phyloP scores from a whole-genome alignment of 1,139 yeast species.

The Suhomyces terraborum region DNA sequence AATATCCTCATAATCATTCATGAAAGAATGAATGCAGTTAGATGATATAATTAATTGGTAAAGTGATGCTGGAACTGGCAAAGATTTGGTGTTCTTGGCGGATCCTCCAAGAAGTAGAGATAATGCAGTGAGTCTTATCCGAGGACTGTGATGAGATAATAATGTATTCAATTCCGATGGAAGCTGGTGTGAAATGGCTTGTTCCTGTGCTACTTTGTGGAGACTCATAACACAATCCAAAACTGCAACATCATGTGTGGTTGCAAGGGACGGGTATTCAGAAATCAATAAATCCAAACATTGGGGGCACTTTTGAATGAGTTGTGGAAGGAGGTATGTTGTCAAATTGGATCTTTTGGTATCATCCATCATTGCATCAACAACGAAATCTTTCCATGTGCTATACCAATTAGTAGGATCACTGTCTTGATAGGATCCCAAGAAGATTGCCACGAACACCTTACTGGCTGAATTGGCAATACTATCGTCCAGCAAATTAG shows the following conservation, averaged over 20 bases:
- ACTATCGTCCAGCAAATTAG: slow-evolving; percentile 56
- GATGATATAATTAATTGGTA: slow-evolving; percentile 45
- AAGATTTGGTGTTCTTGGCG: slow-evolving; percentile 54
- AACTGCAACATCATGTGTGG: slow-evolving; percentile 37
- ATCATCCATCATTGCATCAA: slow-evolving; percentile 31
- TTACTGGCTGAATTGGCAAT: slow-evolving; percentile 71
- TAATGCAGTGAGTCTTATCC: slow-evolving; percentile 58
- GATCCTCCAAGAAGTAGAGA: slow-evolving; percentile 57
- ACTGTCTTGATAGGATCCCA: slow-evolving; percentile 22
- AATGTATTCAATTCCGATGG: slow-evolving; percentile 38
- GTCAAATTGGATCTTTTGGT: slow-evolving; percentile 49
- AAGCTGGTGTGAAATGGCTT: slow-evolving; percentile 35
- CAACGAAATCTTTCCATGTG: slow-evolving; percentile 51
- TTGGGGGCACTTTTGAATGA: slow-evolving; percentile 54
- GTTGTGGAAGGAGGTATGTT: slow-evolving; percentile 60
- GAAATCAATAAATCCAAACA: slow-evolving; percentile 32
- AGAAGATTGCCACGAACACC: slow-evolving; percentile 51
- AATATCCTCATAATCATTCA: slow-evolving; percentile 60
- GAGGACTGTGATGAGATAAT: slow-evolving; percentile 46
- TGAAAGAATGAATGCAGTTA: slow-evolving; percentile 44
- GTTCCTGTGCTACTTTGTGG: slow-evolving; percentile 63
- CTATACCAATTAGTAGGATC: slow-evolving; percentile 47
- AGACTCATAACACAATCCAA: slow-evolving; percentile 8
- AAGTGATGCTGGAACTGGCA: slow-evolving; percentile 47
- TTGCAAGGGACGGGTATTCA: slow-evolving; percentile 17